Evolutionary conservation across 805 yeast genomes (phyloP), one percentile per base, ranked within the genome.

Genomic region (Candida bentonensis): DNA sequence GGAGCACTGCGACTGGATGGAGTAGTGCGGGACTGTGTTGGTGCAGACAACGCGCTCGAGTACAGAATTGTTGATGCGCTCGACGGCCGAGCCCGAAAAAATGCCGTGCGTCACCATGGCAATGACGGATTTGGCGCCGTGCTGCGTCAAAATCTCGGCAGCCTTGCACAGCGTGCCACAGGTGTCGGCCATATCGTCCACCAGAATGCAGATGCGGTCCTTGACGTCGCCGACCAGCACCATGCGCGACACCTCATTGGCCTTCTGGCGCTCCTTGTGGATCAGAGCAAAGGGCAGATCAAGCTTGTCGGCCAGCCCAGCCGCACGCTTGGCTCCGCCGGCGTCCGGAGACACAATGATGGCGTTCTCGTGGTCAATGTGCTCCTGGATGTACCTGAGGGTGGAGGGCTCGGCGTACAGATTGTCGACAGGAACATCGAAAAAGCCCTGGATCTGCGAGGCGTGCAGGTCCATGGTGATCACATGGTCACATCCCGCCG

Each of bases 161-260:
- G 97, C 97, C 63, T 89, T 89, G 50, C 85, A 92, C 51, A 89
- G 68, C 2, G 98, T 89, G 34, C 98, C 97, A 65, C 97, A 89
- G 3, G 98, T 89, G 59, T 89, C 98, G 30, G 97, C 97, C 94
- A 89, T 92, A 61, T 89, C 98, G 62, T 89, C 98, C 26, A 89
- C 84, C 49, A 89, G 67, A 21, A 92, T 70, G 64, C 96, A 88
- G 3, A 79, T 74, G 62, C 84, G 86, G 47, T 78, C 77, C 2
- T 76, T 66, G 34, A 89, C 98, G 61, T 88, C 96, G 51, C 98
- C 98, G 39, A 89, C 97, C 26, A 89, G 70, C 22, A 89, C 95
- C 98, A 89, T 89, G 54, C 83, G 72, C 15, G 92, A 79, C 9
- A 89, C 95, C 65, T 89, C 97, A 59, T 89, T 89, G 42, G 97